Percentiles rank a stretch among this genome's conserved stretches.
These are phyloP conservation scores for Saturnispora serradocipensis DNA, from an alignment of 805 yeast genomes.

Conservation along the genomic window DNA sequence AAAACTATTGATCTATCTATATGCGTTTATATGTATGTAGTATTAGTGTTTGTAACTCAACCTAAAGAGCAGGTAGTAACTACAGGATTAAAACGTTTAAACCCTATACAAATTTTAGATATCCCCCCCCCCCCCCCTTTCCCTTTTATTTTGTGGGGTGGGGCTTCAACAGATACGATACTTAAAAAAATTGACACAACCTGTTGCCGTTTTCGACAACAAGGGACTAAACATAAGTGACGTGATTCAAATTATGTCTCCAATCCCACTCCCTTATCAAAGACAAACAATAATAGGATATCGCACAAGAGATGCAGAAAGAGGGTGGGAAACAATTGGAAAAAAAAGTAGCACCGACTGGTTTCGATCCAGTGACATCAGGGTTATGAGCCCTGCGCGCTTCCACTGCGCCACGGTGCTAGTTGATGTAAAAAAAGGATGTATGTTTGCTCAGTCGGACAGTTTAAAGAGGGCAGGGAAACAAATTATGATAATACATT, in stretches of 20 bases:
- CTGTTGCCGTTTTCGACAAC: not conserved
- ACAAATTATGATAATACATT: too few species aligned
- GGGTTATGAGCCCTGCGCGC: slow-evolving; percentile 91
- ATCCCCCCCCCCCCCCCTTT: not conserved
- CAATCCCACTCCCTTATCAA: not conserved
- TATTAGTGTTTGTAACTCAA: not conserved
- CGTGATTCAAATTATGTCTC: not conserved
- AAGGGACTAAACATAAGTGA: not conserved
- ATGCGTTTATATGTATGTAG: not conserved
- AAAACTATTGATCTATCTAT: not conserved
- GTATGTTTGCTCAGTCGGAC: too few species aligned
- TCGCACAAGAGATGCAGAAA: not conserved
- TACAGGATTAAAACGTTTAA: not conserved
- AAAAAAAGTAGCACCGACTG: slow-evolving; percentile 17
- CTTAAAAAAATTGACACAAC: not conserved
- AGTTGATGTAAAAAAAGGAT: not conserved
- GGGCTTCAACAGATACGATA: not conserved
- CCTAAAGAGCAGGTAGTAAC: too few species aligned
- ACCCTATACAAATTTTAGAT: not conserved
- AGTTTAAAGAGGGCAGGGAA: too few species aligned
- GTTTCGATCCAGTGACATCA: slow-evolving; percentile 97
- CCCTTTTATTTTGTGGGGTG: not conserved
- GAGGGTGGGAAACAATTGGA: not conserved
- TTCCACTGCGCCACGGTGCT: slow-evolving; percentile 23
- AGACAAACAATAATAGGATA: not conserved